phyloP scores from a whole-genome alignment of 1,284 basidiomycete species.

The Marasmius sp. region DNA sequence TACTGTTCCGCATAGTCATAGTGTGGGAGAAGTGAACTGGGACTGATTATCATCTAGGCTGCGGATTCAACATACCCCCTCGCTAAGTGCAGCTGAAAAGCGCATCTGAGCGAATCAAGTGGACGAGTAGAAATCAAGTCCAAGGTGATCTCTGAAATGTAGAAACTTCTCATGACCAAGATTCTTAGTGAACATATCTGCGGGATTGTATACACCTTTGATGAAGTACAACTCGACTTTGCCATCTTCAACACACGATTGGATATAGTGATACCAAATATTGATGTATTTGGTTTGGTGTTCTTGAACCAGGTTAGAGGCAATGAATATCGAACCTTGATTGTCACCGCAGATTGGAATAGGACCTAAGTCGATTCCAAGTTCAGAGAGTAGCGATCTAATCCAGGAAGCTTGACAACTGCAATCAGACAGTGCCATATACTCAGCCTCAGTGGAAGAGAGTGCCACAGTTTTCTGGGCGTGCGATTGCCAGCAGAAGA shows the following conservation, averaged over 20 bases:
- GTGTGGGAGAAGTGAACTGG: too few relatives aligned
- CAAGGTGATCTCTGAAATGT: neutral
- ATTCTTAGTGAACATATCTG: slow-evolving; percentile 28
- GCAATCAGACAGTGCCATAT: slow-evolving; percentile 27
- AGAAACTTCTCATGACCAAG: neutral
- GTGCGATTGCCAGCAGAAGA: slow-evolving; percentile 25
- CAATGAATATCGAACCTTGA: slow-evolving; percentile 31
- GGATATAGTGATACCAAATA: slow-evolving; percentile 34
- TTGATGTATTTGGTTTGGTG: slow-evolving; percentile 40
- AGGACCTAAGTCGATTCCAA: slow-evolving; percentile 12
- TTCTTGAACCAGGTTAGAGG: slow-evolving; percentile 27
- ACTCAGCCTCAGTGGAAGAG: slow-evolving; percentile 34
- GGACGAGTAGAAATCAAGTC: neutral
- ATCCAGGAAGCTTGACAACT: slow-evolving; percentile 15
- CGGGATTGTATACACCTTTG: slow-evolving; percentile 20
- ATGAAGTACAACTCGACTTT: slow-evolving; percentile 16
- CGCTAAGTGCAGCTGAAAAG: too few relatives aligned
- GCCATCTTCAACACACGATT: slow-evolving; percentile 25
- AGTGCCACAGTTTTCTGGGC: slow-evolving; percentile 25
- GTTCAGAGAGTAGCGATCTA: slow-evolving; percentile 19
- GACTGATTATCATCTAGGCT: too few relatives aligned
- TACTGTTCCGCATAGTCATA: too few relatives aligned
- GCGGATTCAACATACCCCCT: too few relatives aligned
- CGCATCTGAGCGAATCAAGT: too few relatives aligned
- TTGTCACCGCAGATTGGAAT: slow-evolving; percentile 32